Conservation (phyloP, 768 basidiomycete species). For the Kwoniella mangroviensis region DNA sequence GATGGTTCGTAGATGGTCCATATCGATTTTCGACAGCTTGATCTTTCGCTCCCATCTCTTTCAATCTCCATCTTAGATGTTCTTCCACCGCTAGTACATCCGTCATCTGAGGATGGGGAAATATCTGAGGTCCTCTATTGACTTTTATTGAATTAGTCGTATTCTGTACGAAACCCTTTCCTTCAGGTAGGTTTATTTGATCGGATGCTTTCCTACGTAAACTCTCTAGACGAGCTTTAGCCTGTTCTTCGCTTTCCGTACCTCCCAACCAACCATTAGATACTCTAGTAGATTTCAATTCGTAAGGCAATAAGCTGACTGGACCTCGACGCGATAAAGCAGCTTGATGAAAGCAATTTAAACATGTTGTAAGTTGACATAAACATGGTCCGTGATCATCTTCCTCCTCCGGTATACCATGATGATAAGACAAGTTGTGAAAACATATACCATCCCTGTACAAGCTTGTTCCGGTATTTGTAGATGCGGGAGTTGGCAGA, state of each 20-base stretch:
- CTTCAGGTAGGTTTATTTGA: slow-evolving; percentile 28
- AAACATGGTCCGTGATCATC: slow-evolving; percentile 50
- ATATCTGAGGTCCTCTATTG: slow-evolving; percentile 31
- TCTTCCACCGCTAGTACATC: slow-evolving; percentile 57
- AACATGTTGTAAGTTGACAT: slow-evolving; percentile 50
- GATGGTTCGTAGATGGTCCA: slow-evolving; percentile 46
- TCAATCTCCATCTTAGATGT: slow-evolving; percentile 55
- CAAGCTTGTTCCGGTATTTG: slow-evolving; percentile 7
- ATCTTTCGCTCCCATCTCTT: slow-evolving; percentile 57
- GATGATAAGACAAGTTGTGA: slow-evolving; percentile 48
- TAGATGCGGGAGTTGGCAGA: slow-evolving; percentile 17
- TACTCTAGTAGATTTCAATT: slow-evolving; percentile 26
- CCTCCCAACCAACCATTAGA: slow-evolving; percentile 38
- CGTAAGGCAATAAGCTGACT: slow-evolving; percentile 36
- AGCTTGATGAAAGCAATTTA: slow-evolving; percentile 40
- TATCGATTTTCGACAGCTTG: slow-evolving; percentile 50
- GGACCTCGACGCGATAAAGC: slow-evolving; percentile 38
- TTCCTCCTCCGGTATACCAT: slow-evolving; percentile 47
- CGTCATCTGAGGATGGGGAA: slow-evolving; percentile 57
- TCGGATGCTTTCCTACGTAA: background rate
- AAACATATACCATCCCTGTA: slow-evolving; percentile 55
- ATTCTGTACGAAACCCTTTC: slow-evolving; percentile 45
- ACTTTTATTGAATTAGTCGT: slow-evolving; percentile 4
- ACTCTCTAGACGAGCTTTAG: slow-evolving; percentile 24
- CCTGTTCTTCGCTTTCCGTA: slow-evolving; percentile 39